Percentiles rank a stretch among this genome's conserved stretches.
Evolutionary conservation across 73 alveolate genomes (phyloP).

Genomic region (Stentor roeselii): DNA sequence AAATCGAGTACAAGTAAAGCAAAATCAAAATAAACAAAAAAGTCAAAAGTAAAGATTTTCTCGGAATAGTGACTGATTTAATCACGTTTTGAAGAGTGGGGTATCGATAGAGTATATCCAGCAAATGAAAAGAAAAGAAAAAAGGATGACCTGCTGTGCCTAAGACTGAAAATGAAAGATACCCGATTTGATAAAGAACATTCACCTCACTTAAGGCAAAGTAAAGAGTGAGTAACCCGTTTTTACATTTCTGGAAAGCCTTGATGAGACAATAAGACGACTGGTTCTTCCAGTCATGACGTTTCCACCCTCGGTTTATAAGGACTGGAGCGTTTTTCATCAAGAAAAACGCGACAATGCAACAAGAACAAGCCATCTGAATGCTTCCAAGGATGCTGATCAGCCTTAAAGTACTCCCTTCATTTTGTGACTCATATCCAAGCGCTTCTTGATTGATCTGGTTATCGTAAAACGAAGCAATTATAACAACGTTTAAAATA

Average conservation of each 20-base stretch:
- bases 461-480: slow-evolving; percentile 36
- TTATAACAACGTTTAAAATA: slow-evolving; percentile 36
- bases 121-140: slow-evolving; percentile 66
- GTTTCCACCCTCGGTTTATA: slow-evolving; percentile 44
- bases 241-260: slow-evolving; percentile 33
- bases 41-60: slow-evolving; percentile 58
- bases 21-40: slow-evolving; percentile 57
- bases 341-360: slow-evolving; percentile 49
- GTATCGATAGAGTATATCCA: slow-evolving; percentile 66
- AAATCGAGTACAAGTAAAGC: slow-evolving; percentile 55
- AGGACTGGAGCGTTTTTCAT: slow-evolving; percentile 52
- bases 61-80: slow-evolving; percentile 67
- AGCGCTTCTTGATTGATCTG: not conserved
- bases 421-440: not conserved
- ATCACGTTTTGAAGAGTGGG: slow-evolving; percentile 74
- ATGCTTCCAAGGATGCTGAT: slow-evolving; percentile 43
- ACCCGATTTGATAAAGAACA: slow-evolving; percentile 64
- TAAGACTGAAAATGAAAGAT: slow-evolving; percentile 57
- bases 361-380: slow-evolving; percentile 44
- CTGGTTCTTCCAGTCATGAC: not conserved
- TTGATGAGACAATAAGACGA: not conserved
- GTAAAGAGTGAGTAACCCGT: slow-evolving; percentile 30
- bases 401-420: slow-evolving; percentile 28
- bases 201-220: slow-evolving; percentile 48
- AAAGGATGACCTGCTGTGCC: slow-evolving; percentile 67